Percentiles rank a stretch among this genome's conserved stretches.
phyloP scores from a whole-genome alignment of 2,329 filamentous ascomycete genomes.

The Ascocoryne sarcoides region DNA sequence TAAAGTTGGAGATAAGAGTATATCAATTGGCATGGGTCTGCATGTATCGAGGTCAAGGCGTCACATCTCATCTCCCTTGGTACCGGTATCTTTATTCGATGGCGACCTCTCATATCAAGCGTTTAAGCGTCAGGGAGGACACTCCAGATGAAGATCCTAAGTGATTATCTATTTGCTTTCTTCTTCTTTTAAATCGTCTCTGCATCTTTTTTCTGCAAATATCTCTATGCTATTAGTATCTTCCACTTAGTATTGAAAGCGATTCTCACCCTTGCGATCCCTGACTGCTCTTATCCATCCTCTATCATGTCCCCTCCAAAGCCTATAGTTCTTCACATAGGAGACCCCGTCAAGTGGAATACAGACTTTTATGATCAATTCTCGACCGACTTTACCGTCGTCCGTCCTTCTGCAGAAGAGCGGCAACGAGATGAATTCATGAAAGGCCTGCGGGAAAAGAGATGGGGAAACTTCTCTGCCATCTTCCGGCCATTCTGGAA shows the following conservation, averaged over 20 bases:
- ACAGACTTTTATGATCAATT: conserved; percentile 28
- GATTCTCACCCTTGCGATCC: too few relatives aligned
- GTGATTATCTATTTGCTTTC: too few relatives aligned
- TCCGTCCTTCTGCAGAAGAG: conserved; percentile 42
- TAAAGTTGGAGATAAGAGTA: neutral
- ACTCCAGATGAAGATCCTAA: neutral
- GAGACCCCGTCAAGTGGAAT: conserved; percentile 28
- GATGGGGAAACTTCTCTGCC: conserved; percentile 45
- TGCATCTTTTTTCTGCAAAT: too few relatives aligned
- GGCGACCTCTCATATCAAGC: neutral
- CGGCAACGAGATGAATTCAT: conserved; percentile 42
- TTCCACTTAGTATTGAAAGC: too few relatives aligned
- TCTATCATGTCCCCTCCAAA: conserved; percentile 7
- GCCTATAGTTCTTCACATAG: conserved; percentile 27
- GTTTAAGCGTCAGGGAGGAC: neutral
- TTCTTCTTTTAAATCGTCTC: too few relatives aligned
- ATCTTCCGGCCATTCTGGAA: conserved; percentile 54
- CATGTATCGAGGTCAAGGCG: too few relatives aligned
- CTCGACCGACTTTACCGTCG: conserved; percentile 33
- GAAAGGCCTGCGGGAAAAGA: conserved; percentile 38
- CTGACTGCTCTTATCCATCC: neutral
- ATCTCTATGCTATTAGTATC: too few relatives aligned
- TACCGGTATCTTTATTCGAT: conserved; percentile 3
- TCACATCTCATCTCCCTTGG: too few relatives aligned
- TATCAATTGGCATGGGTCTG: neutral